Evolutionary conservation across 306 rosid species (phyloP), one percentile per base, ranked within the genome.

Genomic region (Lathyrus tuberosus): DNA sequence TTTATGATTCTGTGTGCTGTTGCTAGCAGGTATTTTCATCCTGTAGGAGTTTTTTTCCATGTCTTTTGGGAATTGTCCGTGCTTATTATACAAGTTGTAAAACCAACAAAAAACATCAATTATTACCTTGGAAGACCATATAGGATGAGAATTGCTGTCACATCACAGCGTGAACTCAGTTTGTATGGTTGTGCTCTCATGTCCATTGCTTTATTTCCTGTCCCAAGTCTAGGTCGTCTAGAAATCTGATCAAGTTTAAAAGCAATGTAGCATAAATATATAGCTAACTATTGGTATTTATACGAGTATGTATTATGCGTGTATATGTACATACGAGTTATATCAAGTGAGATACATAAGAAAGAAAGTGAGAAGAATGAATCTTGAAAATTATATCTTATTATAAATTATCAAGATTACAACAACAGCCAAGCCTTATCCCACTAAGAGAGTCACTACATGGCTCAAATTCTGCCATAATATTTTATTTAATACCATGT

Each of bases 41-140:
- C 33, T 12, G 35, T 0, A 22, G 11, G 46, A 48, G 16, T 5
- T 71, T 58, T 57, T 20, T 17, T 17, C 35, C 35, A 13, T 40
- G 8, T 46, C 48, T 49, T 67, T 20, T n/a, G 16, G 41, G 56
- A 60, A 14, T 72, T 48, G 52, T 30, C 56, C 10, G 52, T 52
- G 59, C 14, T 37, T 69, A 53, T 52, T n/a, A 58, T 57, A 35
- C 40, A 30, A 61, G 64, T 64, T 56, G 63, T 24, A 57, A 69
- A 71, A 80, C 60, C 65, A 72, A 52, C 57, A 74, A 52, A 73
- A n/a, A 46, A 30, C 70, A 40, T 9, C 12, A 28, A 48, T 79
- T 58, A 47, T 87, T 81, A 95, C 99, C 99, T 95, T 74, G 99
- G 99, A 67, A 95, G 96, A 52, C 99, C 99, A 65, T 84, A 87